Evolutionary conservation across 202 grass and related monocot genomes (phyloP).

Genomic region (Hordeum pubiflorum): DNA sequence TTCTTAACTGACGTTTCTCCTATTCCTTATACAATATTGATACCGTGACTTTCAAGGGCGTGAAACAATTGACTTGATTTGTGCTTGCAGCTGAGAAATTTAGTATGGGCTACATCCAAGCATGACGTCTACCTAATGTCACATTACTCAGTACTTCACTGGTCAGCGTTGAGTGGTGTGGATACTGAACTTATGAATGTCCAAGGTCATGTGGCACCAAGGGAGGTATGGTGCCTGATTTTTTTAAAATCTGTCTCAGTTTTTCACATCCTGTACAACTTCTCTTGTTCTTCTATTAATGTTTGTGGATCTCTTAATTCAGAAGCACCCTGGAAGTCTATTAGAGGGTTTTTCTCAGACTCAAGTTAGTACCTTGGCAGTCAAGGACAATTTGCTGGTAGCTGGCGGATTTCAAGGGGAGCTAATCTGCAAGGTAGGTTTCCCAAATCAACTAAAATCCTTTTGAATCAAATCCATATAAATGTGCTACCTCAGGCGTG

Average conservation of each 20-base stretch:
- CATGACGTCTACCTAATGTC: slow-evolving; percentile 86
- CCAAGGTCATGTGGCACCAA: slow-evolving; percentile 78
- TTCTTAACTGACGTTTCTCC: slow-evolving; percentile 11
- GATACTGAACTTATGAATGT: slow-evolving; percentile 82
- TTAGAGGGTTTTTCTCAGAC: slow-evolving; percentile 90
- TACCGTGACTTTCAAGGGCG: not conserved
- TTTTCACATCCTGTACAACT: not conserved
- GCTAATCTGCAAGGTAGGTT: slow-evolving; percentile 88
- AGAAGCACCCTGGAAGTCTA: slow-evolving; percentile 89
- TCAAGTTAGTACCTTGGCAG: slow-evolving; percentile 91
- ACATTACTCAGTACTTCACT: slow-evolving; percentile 73
- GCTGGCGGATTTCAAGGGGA: slow-evolving; percentile 96
- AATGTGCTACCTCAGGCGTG: slow-evolving; percentile 2
- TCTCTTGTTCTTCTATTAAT: slow-evolving; percentile 10
- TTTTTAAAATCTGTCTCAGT: not conserved
- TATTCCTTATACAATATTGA: slow-evolving; percentile 9
- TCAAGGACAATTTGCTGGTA: slow-evolving; percentile 87
- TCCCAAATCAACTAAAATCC: slow-evolving; percentile 16
- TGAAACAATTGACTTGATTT: slow-evolving; percentile 25
- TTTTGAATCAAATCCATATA: not conserved
- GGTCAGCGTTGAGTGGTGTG: slow-evolving; percentile 66
- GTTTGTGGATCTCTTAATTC: slow-evolving; percentile 27
- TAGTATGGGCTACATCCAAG: slow-evolving; percentile 95
- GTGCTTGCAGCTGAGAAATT: slow-evolving; percentile 80
- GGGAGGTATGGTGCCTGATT: slow-evolving; percentile 34